Evolutionary conservation across 2,329 filamentous ascomycete genomes (phyloP), one percentile per base, ranked within the genome.

Genomic region (Clarireedia paspali): DNA sequence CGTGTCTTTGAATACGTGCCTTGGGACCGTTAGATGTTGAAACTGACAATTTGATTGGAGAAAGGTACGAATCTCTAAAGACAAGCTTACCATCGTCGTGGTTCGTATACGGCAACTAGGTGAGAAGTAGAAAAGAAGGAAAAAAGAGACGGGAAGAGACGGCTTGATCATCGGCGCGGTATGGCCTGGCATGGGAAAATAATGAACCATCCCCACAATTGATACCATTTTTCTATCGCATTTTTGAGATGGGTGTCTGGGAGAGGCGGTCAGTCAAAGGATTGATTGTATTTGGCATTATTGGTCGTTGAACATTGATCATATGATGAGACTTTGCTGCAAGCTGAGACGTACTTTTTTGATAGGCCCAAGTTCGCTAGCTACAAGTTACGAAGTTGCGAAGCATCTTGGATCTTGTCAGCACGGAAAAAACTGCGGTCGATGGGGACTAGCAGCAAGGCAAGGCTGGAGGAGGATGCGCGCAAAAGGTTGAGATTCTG

Each of bases 311-410:
- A 53, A 7, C 20, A 47, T 10, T 55, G 53, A 45, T 50, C 53
- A 55, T 50, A 55, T 55, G 53, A 55, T 55, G 12, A 26, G 20
- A 55, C 36, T 45, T 47, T 54, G 20, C 20, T 49, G 36, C 40
- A 40, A 50, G 34, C 39, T 55, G 48, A 47, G 48, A 9, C 9
- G 40, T 10, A 20, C 39, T n/a, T n/a, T n/a, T 7, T 14, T 7
- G 14, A 42, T 20, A 20, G 20, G 20, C 20, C 20, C 20, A 20
- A 20, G 20, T 20, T 20, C n/a, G 9, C 15, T 42, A 5, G 39
- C 17, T 42, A 42, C 39, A 42, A 15, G 39, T 20, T 20, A 20
- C 20, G 2, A 20, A 20, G 20, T 20, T 20, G 20, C 20, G 20
- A 20, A 20, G 20, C 1, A 2, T 20, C 20, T 20, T 20, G 20